phyloP scores from a whole-genome alignment of 2,329 filamentous ascomycete genomes.

The Setomelanomma holmii region DNA sequence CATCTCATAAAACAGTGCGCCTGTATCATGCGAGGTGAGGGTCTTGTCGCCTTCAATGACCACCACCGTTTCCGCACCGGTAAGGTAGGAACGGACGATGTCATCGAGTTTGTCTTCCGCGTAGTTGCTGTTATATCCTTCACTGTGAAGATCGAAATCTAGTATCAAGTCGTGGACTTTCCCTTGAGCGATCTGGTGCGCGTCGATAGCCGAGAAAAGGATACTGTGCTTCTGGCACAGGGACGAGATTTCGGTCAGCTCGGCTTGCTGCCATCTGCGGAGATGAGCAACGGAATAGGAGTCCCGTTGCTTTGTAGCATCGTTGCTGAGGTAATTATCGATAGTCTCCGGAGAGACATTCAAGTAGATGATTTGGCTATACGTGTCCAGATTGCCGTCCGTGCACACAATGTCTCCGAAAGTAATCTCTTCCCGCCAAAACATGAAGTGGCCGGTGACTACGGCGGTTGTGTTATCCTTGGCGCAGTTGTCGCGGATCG shows the following conservation, averaged over 20 bases:
- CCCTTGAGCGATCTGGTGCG: not conserved
- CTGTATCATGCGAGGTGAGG: constrained; percentile 59
- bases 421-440: constrained; percentile 53
- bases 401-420: constrained; percentile 49
- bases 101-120: constrained; percentile 46
- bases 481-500: constrained; percentile 51
- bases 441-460: constrained; percentile 64
- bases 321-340: constrained; percentile 45
- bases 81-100: constrained; percentile 29
- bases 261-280: constrained; percentile 56
- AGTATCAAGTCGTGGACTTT: constrained; percentile 38
- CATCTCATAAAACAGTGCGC: constrained; percentile 58
- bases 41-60: constrained; percentile 68
- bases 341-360: constrained; percentile 51
- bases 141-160: constrained; percentile 50
- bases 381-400: constrained; percentile 54
- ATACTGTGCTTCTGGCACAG: constrained; percentile 58
- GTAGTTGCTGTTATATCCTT: constrained; percentile 48
- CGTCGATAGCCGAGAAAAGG: constrained; percentile 51
- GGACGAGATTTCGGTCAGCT: constrained; percentile 52
- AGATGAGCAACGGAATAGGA: constrained; percentile 49
- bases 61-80: constrained; percentile 54
- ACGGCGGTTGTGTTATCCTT: constrained; percentile 50
- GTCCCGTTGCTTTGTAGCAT: constrained; percentile 49
- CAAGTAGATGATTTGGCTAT: constrained; percentile 67